Evolutionary conservation across 176 grass and related monocot species (phyloP).

Genomic region (Pharus latifolius): DNA sequence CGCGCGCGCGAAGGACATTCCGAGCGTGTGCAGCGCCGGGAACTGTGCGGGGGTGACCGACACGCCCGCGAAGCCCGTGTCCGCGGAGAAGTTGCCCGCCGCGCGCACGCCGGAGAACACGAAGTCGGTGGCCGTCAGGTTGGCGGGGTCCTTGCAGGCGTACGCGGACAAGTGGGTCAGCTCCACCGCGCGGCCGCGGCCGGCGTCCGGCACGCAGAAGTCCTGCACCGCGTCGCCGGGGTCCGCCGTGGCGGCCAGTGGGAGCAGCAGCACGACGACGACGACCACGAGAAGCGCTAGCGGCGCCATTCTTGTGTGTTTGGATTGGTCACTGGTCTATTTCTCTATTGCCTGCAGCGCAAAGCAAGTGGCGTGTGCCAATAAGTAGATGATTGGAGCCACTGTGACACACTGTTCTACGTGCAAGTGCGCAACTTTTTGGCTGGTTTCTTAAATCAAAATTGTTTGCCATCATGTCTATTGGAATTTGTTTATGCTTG

Average conservation of each 20-base stretch:
- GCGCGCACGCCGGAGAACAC: slow-evolving; percentile 43
- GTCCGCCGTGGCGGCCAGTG: slow-evolving; percentile 7
- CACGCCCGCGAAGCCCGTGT: slow-evolving; percentile 58
- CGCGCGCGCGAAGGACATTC: slow-evolving; percentile 68
- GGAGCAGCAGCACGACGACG: slow-evolving; percentile 25
- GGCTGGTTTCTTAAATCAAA: no score
- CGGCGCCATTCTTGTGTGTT: background rate
- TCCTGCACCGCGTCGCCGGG: slow-evolving; percentile 63
- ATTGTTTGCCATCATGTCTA: no score
- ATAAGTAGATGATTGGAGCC: no score
- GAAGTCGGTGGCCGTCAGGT: slow-evolving; percentile 59
- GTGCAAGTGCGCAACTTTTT: background rate
- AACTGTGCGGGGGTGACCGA: slow-evolving; percentile 47
- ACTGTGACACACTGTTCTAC: background rate
- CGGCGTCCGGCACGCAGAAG: slow-evolving; percentile 78
- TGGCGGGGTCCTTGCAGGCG: slow-evolving; percentile 48
- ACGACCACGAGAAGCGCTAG: slow-evolving; percentile 6
- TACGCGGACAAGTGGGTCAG: slow-evolving; percentile 30
- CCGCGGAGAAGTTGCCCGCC: slow-evolving; percentile 47
- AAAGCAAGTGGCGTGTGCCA: background rate
- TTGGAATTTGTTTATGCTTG: background rate
- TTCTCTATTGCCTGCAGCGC: background rate
- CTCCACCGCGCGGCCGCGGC: slow-evolving; percentile 16
- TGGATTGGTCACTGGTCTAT: background rate
- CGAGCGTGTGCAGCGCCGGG: slow-evolving; percentile 69